Conservation (phyloP, 257 asterid species). For the Solanum ossicruentum region DNA sequence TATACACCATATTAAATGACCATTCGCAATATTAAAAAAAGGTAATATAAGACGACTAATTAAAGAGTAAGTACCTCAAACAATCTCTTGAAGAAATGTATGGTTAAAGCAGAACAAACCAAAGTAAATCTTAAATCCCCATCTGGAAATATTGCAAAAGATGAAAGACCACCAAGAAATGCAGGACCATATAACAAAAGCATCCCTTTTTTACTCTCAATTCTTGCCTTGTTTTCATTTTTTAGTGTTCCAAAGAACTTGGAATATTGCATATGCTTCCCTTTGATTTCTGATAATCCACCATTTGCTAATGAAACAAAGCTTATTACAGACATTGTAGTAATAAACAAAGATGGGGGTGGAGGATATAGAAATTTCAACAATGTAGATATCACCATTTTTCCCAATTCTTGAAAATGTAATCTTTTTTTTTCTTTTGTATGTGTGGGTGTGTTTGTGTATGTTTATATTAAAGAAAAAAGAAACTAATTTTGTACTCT, state of each 20-base stretch:
- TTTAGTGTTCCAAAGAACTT: conserved; percentile 29
- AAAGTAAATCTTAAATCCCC: conserved; percentile 27
- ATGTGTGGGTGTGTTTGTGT: not conserved
- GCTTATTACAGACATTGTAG: conserved; percentile 14
- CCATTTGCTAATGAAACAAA: conserved; percentile 4
- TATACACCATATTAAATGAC: not conserved
- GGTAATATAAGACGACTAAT: not conserved
- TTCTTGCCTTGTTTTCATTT: conserved; percentile 4
- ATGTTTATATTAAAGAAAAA: too few species aligned
- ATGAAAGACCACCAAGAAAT: conserved; percentile 31
- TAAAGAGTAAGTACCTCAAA: conserved; percentile 36
- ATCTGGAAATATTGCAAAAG: conserved; percentile 28
- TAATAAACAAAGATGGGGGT: conserved; percentile 23
- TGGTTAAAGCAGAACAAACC: conserved; percentile 34
- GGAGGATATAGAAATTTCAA: conserved; percentile 16
- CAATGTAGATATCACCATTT: conserved; percentile 6
- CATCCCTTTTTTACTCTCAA: conserved; percentile 58
- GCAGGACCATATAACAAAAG: conserved; percentile 52
- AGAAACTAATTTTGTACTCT: not conserved
- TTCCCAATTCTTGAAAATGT: not conserved
- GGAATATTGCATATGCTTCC: conserved; percentile 61
- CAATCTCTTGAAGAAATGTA: conserved; percentile 58
- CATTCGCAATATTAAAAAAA: not conserved
- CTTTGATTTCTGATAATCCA: conserved; percentile 33
- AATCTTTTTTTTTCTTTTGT: not conserved